Percentiles rank a stretch among this genome's conserved stretches.
phyloP scores from a whole-genome alignment of 164 flowering plant species.

The Annona squamosa region DNA sequence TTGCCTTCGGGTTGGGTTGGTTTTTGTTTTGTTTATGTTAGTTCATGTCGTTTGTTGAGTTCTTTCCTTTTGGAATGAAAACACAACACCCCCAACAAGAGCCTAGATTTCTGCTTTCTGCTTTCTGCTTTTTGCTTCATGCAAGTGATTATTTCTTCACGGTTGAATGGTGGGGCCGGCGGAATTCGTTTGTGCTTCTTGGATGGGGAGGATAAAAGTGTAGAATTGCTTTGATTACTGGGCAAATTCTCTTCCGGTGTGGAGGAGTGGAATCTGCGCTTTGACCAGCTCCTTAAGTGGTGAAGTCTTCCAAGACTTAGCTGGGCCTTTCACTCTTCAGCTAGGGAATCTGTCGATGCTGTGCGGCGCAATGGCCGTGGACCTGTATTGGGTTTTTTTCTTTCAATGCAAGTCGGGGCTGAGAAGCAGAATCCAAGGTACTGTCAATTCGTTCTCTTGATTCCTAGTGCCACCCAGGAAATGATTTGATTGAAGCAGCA shows the following conservation, averaged over 20 bases:
- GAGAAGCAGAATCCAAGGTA: not conserved
- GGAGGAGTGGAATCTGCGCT: not conserved
- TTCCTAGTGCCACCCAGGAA: not conserved
- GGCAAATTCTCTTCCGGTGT: not conserved
- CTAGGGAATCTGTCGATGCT: not conserved
- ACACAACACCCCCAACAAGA: not conserved
- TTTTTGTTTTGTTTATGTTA: too few relatives aligned
- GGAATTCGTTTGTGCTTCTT: not conserved
- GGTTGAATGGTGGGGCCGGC: not conserved
- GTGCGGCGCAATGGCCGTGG: not conserved
- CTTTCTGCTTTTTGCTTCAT: not conserved
- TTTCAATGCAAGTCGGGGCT: not conserved
- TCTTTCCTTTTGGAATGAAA: not conserved
- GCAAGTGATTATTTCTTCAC: not conserved
- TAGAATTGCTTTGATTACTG: not conserved
- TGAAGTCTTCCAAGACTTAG: not conserved
- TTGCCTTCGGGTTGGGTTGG: not conserved
- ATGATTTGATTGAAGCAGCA: not conserved
- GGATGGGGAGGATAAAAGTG: not conserved
- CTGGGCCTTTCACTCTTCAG: not conserved
- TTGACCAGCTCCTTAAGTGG: not conserved
- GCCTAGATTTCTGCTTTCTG: not conserved
- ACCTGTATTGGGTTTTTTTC: too few relatives aligned
- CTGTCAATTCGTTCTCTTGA: not conserved
- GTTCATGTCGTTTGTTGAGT: not conserved